A percentile compares a stretch with the other conserved stretches of the same genome.
phyloP scores from a whole-genome alignment of 2,329 filamentous ascomycete species.

The Ascochyta rabiei region DNA sequence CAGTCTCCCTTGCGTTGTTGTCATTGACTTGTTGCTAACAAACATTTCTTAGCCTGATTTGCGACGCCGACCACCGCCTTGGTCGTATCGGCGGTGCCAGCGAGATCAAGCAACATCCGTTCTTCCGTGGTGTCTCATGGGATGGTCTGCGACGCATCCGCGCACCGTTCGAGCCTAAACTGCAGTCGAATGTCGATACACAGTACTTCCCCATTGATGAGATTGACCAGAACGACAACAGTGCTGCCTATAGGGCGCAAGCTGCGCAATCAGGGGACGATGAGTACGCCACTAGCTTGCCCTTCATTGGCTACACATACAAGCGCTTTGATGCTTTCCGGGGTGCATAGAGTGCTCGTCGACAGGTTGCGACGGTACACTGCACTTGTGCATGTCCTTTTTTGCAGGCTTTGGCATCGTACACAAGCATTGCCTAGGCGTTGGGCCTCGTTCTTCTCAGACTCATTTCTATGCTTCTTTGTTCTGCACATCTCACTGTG shows the following conservation, averaged over 20 bases:
- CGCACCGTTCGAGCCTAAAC: slow-evolving; percentile 92
- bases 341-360: slow-evolving; percentile 39
- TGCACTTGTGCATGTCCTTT: slow-evolving; percentile 12
- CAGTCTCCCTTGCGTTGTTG: slow-evolving; percentile 44
- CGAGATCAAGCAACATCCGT: slow-evolving; percentile 91
- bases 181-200: slow-evolving; percentile 92
- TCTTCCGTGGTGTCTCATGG: slow-evolving; percentile 97
- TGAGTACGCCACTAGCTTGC: slow-evolving; percentile 90
- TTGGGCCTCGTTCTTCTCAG: slow-evolving; percentile 12
- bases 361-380: slow-evolving; percentile 13
- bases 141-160: slow-evolving; percentile 90
- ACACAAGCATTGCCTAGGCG: slow-evolving; percentile 27
- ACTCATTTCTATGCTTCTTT: slow-evolving; percentile 1
- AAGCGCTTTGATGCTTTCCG: slow-evolving; percentile 85
- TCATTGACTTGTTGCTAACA: slow-evolving; percentile 27
- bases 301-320: slow-evolving; percentile 96
- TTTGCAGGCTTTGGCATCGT: slow-evolving; percentile 16
- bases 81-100: slow-evolving; percentile 81
- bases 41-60: slow-evolving; percentile 72
- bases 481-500: slow-evolving; percentile 3
- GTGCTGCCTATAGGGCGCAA: slow-evolving; percentile 83
- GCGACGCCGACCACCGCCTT: slow-evolving; percentile 89
- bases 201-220: slow-evolving; percentile 99
- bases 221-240: slow-evolving; percentile 95
- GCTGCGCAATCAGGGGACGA: slow-evolving; percentile 73